Evolutionary conservation across 2,329 filamentous ascomycete species (phyloP).

Genomic region (Aspergillus amoenus): DNA sequence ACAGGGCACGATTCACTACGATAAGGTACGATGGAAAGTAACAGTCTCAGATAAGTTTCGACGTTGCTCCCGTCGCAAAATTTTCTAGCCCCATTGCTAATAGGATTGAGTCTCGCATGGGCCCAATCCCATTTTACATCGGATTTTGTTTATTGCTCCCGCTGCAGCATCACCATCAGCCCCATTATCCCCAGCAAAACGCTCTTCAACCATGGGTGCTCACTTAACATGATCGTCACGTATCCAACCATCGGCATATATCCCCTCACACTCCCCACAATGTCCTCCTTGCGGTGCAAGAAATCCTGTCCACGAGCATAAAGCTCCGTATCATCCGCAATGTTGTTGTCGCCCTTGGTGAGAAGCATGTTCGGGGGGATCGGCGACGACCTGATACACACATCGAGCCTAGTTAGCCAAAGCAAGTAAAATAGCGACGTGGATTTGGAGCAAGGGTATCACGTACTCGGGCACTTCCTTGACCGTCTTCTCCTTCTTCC

Average conservation of each 20-base stretch:
- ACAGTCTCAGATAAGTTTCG: not conserved
- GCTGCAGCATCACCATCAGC: slow-evolving; percentile 83
- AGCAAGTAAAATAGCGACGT: not conserved
- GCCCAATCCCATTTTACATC: not conserved
- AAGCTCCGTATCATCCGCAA: slow-evolving; percentile 85
- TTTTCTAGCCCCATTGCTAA: not conserved
- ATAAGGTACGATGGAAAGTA: not conserved
- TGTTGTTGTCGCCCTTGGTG: slow-evolving; percentile 97
- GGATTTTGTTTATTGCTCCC: slow-evolving; percentile 61
- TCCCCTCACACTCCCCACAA: slow-evolving; percentile 87
- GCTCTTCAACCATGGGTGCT: slow-evolving; percentile 96
- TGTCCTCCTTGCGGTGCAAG: slow-evolving; percentile 75
- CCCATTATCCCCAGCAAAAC: slow-evolving; percentile 95
- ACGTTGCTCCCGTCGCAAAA: not conserved
- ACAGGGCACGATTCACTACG: not conserved
- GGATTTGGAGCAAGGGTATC: not conserved
- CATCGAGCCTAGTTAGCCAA: not conserved
- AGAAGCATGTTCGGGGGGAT: slow-evolving; percentile 60
- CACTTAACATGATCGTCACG: slow-evolving; percentile 91
- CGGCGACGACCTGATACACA: slow-evolving; percentile 22
- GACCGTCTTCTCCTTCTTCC: slow-evolving; percentile 35
- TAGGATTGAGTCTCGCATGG: not conserved
- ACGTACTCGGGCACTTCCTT: slow-evolving; percentile 34
- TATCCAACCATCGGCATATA: slow-evolving; percentile 96
- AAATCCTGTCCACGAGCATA: slow-evolving; percentile 87